Base-by-base conservation (phyloP, 140 eudicot species). In the Anethum foeniculum region DNA sequence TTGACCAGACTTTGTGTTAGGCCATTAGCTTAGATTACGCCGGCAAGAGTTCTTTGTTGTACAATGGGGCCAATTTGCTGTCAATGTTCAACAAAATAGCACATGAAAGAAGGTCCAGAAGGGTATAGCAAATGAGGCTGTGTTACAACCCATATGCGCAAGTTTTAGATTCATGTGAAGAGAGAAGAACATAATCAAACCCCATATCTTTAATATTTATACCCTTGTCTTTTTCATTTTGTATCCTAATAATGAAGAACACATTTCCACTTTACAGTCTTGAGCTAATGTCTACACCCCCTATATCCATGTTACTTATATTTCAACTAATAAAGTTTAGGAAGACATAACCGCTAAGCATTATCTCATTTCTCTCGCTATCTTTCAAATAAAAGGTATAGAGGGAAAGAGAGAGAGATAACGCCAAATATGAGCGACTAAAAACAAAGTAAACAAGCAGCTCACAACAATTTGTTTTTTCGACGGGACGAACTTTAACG, bases 21-120 rank as follows among this genome's bases (percentile, higher is more conserved):
- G 44, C 44, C 4, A 44, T 18, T 21, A 41, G 83, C 89, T 38
- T 58, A 74, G 81, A 86, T 80, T 86, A 81, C 89, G 86, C 71
- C 80, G 80, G 77, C 83, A 71, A 75, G 68, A 60, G 39, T 5
- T 77, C 64, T 68, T 76, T 82, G 21, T 77, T 60, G 36, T 4
- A 52, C 79, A 51, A 81, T 73, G 69, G 73, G 47, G 69, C 71
- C 81, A 71, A 14, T 69, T 75, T 84, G 86, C 80, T 79, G 83
- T 81, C 75, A 81, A 81, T 54, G 80, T 56, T 44, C 16, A 83
- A 76, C 67, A 67, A 82, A 77, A 48, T 71, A 47, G 54, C 84
- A 86, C 83, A 78, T 38, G 67, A 77, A 81, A 79, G 34, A 60
- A 76, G 83, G 83, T 78, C 32, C 74, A 83, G 36, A 84, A 49